Evolutionary conservation across 2,329 filamentous ascomycete species (phyloP), one percentile per base, ranked within the genome.

Genomic region (Pseudogymnoascus sp.): DNA sequence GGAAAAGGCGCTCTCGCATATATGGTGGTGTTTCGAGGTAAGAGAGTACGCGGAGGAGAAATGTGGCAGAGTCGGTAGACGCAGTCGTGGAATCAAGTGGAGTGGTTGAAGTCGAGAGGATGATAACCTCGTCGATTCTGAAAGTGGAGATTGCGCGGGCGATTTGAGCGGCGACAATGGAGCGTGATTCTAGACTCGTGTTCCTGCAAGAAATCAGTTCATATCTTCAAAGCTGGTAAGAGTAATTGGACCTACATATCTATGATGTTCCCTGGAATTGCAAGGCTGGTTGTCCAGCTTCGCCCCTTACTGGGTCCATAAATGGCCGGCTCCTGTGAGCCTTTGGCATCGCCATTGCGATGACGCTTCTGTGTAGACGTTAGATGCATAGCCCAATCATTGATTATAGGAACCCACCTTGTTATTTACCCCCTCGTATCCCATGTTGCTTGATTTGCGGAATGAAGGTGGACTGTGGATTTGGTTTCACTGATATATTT

Each of bases 11-110:
- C 72, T 86, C 87, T 69, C 90, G 85, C 75, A 96, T 85, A 74
- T 94, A 88, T 1, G 91, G 90, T 31, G 91, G 91, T 4, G 89
- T 89, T 74, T 96, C 91, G 64, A 95, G 83, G 75, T 92, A 96
- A 64, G 84, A 87, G 6, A 96, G 79, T 6, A 95, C 77, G 71
- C 94, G 91, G 60, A 85, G 82, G 21, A 96, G 80, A 75, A 93
- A 95, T 75, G 92, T 88, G 63, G 86, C 86, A 0, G 90, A 90
- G 70, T 94, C 88, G 12, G 84, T 60, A 29, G 33, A 37, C 79
- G 71, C 66, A 65, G 6, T 62, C 58, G 26, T 69, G 65, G 38
- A 66, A 63, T 35, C 64, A 60, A 69, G 68, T 67, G n/a, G 66
- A 58, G 16, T 66, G 62, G 59, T 67, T 59, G 66, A 65, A 12